Conservation (phyloP, 257 asterid species). For the Nicotiana otophora region DNA sequence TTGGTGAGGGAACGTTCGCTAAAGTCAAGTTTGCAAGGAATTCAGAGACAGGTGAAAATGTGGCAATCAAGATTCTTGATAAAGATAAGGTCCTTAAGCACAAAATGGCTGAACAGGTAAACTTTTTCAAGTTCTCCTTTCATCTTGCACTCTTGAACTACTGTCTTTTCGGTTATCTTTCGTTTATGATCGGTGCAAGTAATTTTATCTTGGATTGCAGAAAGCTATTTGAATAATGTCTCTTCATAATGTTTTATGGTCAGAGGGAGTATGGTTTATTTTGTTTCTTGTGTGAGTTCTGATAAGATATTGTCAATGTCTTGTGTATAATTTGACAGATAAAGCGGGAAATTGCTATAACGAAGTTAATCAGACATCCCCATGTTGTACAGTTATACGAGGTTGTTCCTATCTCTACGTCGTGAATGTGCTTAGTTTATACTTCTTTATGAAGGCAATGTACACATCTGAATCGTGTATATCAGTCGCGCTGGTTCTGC, state of each 20-base stretch:
- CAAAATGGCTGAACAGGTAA: conserved; percentile 94
- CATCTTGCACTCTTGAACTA: background rate
- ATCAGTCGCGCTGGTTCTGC: background rate
- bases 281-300: background rate
- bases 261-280: too few species aligned
- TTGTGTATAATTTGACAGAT: conserved; percentile 43
- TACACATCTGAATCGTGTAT: background rate
- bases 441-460: background rate
- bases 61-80: conserved; percentile 85
- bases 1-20: conserved; percentile 92
- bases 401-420: conserved; percentile 32
- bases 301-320: conserved; percentile 1
- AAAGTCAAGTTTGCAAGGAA: conserved; percentile 83
- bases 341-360: conserved; percentile 77
- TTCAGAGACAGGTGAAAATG: conserved; percentile 61
- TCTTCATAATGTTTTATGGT: too few species aligned
- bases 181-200: too few species aligned
- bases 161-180: too few species aligned
- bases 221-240: too few species aligned
- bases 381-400: conserved; percentile 67
- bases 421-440: background rate
- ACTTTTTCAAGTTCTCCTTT: background rate
- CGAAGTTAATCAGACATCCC: conserved; percentile 85
- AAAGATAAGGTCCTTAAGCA: conserved; percentile 88
- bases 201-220: too few species aligned